Evolutionary conservation across 495 filamentous ascomycete genomes (phyloP).

Genomic region (Astrothelium subdiscretum): DNA sequence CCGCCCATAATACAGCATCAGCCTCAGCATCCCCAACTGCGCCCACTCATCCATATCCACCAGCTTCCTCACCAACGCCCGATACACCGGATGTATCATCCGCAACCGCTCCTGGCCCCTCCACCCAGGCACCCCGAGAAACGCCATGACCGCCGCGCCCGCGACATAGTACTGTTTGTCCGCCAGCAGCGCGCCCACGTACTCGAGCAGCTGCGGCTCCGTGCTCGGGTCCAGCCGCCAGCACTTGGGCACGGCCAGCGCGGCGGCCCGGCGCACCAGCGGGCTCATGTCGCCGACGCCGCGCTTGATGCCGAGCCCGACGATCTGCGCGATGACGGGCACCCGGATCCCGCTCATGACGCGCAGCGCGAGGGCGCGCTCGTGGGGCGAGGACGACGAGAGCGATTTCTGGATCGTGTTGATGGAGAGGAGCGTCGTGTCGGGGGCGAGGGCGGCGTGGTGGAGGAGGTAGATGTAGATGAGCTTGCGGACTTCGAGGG

Average conservation of each 20-base stretch:
- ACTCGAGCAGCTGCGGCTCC: conserved; percentile 70
- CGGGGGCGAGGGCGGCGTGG: conserved; percentile 89
- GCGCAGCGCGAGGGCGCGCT: conserved; percentile 79
- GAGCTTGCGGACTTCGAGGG: conserved; percentile 88
- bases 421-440: conserved; percentile 89
- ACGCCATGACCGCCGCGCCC: conserved; percentile 81
- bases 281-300: conserved; percentile 90
- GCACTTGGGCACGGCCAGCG: conserved; percentile 93
- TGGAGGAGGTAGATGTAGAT: conserved; percentile 96
- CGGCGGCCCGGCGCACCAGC: conserved; percentile 83
- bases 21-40: conserved; percentile 65
- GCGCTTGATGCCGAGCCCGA: conserved; percentile 88
- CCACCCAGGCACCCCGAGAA: conserved; percentile 58
- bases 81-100: conserved; percentile 82
- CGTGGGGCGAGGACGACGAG: conserved; percentile 79
- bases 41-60: conserved; percentile 99
- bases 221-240: conserved; percentile 85
- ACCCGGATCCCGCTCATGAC: conserved; percentile 95
- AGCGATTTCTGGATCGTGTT: conserved; percentile 97
- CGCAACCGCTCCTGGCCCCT: conserved; percentile 50
- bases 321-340: conserved; percentile 97
- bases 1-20: conserved; percentile 75
- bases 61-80: conserved; percentile 70
- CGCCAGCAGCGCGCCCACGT: conserved; percentile 61
- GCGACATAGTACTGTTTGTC: conserved; percentile 93